Evolutionary conservation across 2,329 filamentous ascomycete species (phyloP).

Genomic region (Pochonia chlamydosporia): DNA sequence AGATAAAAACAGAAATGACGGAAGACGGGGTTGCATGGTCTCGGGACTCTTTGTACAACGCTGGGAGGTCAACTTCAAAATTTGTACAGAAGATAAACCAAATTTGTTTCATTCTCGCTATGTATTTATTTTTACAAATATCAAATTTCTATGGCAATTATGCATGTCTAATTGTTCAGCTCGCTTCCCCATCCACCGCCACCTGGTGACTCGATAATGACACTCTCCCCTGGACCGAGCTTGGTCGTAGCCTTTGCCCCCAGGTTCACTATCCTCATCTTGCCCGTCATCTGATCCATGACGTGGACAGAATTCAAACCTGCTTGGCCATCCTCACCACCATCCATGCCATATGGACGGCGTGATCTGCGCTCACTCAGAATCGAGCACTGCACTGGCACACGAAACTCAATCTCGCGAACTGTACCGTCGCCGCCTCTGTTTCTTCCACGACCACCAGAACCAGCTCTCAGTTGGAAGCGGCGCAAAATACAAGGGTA

Average conservation of each 20-base stretch:
- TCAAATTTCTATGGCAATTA: neutral
- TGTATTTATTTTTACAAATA: neutral
- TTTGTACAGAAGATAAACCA: neutral
- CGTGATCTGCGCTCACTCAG: constrained; percentile 69
- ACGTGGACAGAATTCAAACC: constrained; percentile 50
- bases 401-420: constrained; percentile 74
- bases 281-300: constrained; percentile 11
- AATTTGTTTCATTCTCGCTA: neutral
- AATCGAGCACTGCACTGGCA: constrained; percentile 72
- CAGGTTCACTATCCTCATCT: constrained; percentile 42
- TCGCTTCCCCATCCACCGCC: constrained; percentile 53
- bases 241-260: constrained; percentile 55
- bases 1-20: no score
- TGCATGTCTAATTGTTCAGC: neutral
- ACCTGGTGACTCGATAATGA: constrained; percentile 56
- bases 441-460: constrained; percentile 53
- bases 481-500: constrained; percentile 63
- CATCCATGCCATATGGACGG: constrained; percentile 68
- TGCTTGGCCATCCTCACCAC: constrained; percentile 61
- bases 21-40: no score
- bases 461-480: constrained; percentile 59
- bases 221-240: constrained; percentile 52
- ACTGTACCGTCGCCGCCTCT: constrained; percentile 70
- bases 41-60: neutral
- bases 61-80: no score